Evolutionary conservation across 352 stramenopile species (phyloP).

Genomic region (Phytophthora uliginosa): DNA sequence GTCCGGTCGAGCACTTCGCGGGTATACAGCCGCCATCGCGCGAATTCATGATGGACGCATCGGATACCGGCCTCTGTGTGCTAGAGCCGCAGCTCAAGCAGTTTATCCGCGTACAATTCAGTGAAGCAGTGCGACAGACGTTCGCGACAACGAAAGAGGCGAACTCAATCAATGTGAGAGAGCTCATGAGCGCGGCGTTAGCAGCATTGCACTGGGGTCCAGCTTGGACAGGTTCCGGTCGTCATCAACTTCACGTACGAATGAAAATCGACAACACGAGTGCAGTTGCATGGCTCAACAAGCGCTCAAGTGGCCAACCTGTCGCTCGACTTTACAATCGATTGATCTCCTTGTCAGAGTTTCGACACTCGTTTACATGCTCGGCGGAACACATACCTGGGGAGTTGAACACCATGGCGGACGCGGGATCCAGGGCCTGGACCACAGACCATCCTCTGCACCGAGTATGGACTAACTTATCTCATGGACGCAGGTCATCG

Average conservation of each 20-base stretch:
- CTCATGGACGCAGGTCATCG: conserved; percentile 3
- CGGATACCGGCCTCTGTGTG: conserved; percentile 4
- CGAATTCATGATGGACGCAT: conserved; percentile 21
- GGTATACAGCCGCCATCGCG: not conserved
- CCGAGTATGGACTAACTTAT: conserved; percentile 7
- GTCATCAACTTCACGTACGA: not conserved
- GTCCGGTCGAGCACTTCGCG: conserved; percentile 12
- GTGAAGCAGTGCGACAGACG: no score
- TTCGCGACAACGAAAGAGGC: not conserved
- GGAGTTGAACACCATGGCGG: conserved; percentile 3
- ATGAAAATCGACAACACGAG: conserved; percentile 7
- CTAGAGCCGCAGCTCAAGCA: conserved; percentile 1
- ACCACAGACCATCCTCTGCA: not conserved
- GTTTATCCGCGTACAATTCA: conserved; percentile 1
- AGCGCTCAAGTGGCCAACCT: not conserved
- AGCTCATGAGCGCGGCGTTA: conserved; percentile 4
- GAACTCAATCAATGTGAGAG: conserved; percentile 10
- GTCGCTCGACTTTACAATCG: not conserved
- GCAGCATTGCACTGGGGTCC: conserved; percentile 4
- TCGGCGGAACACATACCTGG: conserved; percentile 3
- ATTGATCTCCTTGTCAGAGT: not conserved
- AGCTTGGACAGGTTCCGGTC: not conserved
- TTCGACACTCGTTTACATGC: not conserved
- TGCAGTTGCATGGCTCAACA: not conserved
- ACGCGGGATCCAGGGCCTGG: conserved; percentile 14